Percentiles rank a stretch among this genome's conserved stretches.
These are phyloP conservation scores for Magnusiomyces paraingens DNA, from an alignment of 1,139 yeast genomes.

Conservation along the genomic window DNA sequence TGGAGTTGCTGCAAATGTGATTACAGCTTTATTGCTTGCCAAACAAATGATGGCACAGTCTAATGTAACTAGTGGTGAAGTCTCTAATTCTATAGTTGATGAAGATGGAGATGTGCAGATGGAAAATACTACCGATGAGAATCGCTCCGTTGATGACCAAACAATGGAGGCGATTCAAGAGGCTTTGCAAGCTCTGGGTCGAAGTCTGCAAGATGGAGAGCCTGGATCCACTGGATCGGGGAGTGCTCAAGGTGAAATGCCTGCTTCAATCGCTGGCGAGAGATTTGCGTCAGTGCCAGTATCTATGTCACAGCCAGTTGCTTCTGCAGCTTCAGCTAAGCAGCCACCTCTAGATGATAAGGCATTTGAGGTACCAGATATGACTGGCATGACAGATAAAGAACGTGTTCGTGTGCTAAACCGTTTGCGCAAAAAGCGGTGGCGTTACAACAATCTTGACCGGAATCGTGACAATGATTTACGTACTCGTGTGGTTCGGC, in stretches of 20 bases:
- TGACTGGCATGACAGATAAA: constrained; percentile 12
- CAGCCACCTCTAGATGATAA: not conserved
- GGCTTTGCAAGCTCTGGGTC: constrained; percentile 30
- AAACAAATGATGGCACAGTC: not conserved
- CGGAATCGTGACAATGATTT: constrained; percentile 85
- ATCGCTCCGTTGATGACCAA: constrained; percentile 27
- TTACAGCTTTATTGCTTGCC: constrained; percentile 9
- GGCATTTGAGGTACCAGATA: not conserved
- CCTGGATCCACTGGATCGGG: not conserved
- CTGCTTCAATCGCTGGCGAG: not conserved
- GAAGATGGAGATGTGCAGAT: constrained; percentile 8
- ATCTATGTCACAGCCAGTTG: not conserved
- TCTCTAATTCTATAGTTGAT: not conserved
- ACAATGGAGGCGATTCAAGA: constrained; percentile 36
- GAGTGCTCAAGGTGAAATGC: not conserved
- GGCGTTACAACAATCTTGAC: constrained; percentile 81
- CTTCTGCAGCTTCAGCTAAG: not conserved
- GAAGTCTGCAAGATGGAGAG: constrained; percentile 18
- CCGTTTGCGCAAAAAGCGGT: constrained; percentile 78
- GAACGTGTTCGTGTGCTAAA: constrained; percentile 65
- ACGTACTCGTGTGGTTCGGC: constrained; percentile 64
- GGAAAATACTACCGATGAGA: constrained; percentile 19
- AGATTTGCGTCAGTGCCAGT: not conserved
- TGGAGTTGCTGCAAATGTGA: constrained; percentile 10
- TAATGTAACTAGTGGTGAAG: constrained; percentile 15